These are phyloP conservation scores for Russula earlei DNA, from an alignment of 768 basidiomycete genomes.

Conservation along the genomic window DNA sequence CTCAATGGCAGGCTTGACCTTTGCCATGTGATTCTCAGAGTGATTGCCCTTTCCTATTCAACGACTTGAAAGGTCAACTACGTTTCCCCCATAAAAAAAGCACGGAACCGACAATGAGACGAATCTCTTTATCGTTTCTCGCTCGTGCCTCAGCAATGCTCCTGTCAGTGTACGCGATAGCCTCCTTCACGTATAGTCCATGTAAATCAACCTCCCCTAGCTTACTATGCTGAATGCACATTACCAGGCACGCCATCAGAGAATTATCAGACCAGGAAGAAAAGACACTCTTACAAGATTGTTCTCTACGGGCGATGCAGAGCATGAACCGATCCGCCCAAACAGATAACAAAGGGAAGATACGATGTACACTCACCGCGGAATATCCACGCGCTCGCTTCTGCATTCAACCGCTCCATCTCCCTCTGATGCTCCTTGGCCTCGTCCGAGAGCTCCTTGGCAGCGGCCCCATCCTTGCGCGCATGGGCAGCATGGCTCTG, in stretches of 20 bases:
- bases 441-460: slow-evolving; percentile 72
- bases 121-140: slow-evolving; percentile 53
- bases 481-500: slow-evolving; percentile 69
- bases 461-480: slow-evolving; percentile 61
- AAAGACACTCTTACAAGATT: slow-evolving; percentile 44
- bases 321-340: neutral
- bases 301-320: slow-evolving; percentile 42
- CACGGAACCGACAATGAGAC: slow-evolving; percentile 71
- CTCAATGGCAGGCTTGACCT: slow-evolving; percentile 88
- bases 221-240: slow-evolving; percentile 42
- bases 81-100: neutral
- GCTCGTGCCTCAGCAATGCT: slow-evolving; percentile 60
- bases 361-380: slow-evolving; percentile 39
- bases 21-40: slow-evolving; percentile 63
- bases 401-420: slow-evolving; percentile 70
- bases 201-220: slow-evolving; percentile 81
- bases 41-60: slow-evolving; percentile 76
- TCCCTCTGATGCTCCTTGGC: slow-evolving; percentile 70
- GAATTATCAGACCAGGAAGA: neutral
- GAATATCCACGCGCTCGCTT: slow-evolving; percentile 88
- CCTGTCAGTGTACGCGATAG: slow-evolving; percentile 61
- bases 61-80: neutral
- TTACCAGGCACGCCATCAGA: neutral
- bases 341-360: neutral
- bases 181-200: slow-evolving; percentile 90